A percentile compares a stretch with the other conserved stretches of the same genome.
Conservation (phyloP, 495 filamentous ascomycete species). For the Neurospora sp. region DNA sequence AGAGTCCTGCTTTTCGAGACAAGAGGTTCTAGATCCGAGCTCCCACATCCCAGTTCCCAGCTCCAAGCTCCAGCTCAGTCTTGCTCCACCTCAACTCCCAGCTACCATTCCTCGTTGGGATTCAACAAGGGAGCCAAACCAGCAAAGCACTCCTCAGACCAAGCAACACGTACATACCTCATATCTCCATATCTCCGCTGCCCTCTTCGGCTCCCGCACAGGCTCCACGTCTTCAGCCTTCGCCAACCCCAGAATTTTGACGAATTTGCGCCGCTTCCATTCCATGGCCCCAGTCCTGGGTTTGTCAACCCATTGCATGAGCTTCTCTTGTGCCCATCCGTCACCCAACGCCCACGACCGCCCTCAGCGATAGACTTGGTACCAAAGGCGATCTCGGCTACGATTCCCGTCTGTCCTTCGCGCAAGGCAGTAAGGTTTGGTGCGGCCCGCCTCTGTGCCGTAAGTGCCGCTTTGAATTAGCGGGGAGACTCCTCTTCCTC, state of each 20-base stretch:
- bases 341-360: background rate
- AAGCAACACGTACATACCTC: background rate
- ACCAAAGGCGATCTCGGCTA: background rate
- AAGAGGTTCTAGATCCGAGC: background rate
- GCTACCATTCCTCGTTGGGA: background rate
- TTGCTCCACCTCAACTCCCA: background rate
- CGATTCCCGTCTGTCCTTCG: background rate
- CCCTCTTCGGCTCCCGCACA: background rate
- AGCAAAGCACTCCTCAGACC: background rate
- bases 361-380: background rate
- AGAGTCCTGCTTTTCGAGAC: background rate
- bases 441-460: background rate
- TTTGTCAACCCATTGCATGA: background rate
- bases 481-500: background rate
- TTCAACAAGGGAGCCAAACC: background rate
- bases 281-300: slow-evolving; percentile 12
- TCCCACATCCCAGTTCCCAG: background rate
- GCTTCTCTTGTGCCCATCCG: background rate
- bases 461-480: background rate
- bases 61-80: background rate
- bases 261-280: background rate
- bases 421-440: background rate
- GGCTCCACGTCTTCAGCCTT: slow-evolving; percentile 1
- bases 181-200: background rate
- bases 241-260: background rate